Evolutionary conservation across 2,329 filamentous ascomycete species (phyloP), one percentile per base, ranked within the genome.

Genomic region (Hymenoscyphus linearis): DNA sequence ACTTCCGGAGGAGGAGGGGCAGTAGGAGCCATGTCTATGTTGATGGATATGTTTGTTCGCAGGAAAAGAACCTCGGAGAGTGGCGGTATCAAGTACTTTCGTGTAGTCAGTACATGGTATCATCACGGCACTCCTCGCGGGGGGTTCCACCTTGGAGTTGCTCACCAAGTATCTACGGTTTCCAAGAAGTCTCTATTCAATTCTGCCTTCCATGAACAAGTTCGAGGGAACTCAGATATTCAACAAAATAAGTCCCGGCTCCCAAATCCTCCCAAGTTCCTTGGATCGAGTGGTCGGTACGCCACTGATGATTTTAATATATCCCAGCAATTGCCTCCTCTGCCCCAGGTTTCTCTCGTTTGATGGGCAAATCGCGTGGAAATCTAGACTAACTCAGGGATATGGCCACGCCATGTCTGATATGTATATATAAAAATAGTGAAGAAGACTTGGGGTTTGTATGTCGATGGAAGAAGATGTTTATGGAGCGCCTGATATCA

Each of bases 381-480:
- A 5, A 25, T 12, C 54, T 27, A 36, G 50, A 58, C 18, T 36
- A 22, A 26, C 60, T 72, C 69, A 72, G 58, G 70, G 70, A 60
- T 72, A 72, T 26, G 70, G 70, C 70, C 70, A 72, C 55, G 65
- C 69, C 70, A 72, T 72, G n/a, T 56, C 56, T 22, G 10, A 25
- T 25, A 25, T 50, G 3, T 13, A 18, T 13, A 50, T 13, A 25
- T 50, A n/a, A 50, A 50, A 26, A 13, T 50, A 50, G 22, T 50
- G 3, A 5, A 25, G 6, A 50, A 25, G 10, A 22, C 9, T 50
- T 50, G 10, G 9, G 13, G 7, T 50, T 50, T 26, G 44, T 26
- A 10, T 13, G 18, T 25, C 13, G 7, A 22, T n/a, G 12, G 44
- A 22, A 40, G 16, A 18, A n/a, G 18, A 25, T 10, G 44, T 47